These are phyloP conservation scores for Tuber microsphaerosporum DNA, from an alignment of 495 filamentous ascomycete genomes.

Conservation along the genomic window DNA sequence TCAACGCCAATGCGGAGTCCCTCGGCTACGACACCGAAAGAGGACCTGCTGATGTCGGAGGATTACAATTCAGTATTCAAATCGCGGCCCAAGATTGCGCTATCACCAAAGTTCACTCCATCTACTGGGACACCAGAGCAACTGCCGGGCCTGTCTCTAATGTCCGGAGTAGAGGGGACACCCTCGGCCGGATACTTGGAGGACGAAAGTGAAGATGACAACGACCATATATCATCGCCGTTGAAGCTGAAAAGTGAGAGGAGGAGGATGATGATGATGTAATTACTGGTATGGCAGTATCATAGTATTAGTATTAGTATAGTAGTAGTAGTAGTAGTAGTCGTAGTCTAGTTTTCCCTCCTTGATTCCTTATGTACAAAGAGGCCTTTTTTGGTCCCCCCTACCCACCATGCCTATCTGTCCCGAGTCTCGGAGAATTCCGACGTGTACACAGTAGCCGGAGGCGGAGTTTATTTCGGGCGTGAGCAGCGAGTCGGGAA, in stretches of 20 bases:
- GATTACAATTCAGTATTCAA: constrained; percentile 41
- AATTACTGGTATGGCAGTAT: constrained; percentile 12
- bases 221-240: constrained; percentile 16
- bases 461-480: constrained; percentile 50
- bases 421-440: constrained; percentile 19
- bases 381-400: neutral
- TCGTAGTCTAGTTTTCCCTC: neutral
- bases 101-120: constrained; percentile 38
- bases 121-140: constrained; percentile 11
- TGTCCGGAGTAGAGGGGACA: constrained; percentile 22
- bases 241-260: constrained; percentile 11
- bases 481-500: constrained; percentile 58
- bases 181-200: constrained; percentile 18
- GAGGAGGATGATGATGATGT: constrained; percentile 11
- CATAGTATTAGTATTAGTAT: constrained; percentile 5
- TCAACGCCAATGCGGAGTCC: constrained; percentile 18
- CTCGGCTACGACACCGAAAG: constrained; percentile 30
- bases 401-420: neutral
- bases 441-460: constrained; percentile 35
- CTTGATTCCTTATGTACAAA: neutral
- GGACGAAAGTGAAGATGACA: constrained; percentile 13
- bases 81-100: constrained; percentile 38
- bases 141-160: constrained; percentile 22
- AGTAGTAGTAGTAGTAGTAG: neutral
- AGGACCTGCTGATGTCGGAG: constrained; percentile 37